Evolutionary conservation across 75 land plant genomes (phyloP).

Genomic region (Azolla pinnata): DNA sequence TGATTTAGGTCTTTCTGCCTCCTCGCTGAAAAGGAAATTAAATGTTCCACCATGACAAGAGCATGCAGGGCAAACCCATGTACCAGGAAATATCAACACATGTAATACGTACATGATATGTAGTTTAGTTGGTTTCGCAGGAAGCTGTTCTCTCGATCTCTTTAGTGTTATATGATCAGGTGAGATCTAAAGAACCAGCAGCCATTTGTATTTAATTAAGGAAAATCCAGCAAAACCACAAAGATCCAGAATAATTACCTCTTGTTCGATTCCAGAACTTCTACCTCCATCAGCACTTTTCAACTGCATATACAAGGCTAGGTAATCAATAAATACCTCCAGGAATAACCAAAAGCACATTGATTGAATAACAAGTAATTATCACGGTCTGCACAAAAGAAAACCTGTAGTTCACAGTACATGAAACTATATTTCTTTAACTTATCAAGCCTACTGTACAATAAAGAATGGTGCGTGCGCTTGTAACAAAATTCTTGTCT

Average conservation of each 20-base stretch:
- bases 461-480: too few relatives aligned
- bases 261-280: neutral
- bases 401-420: neutral
- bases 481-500: too few relatives aligned
- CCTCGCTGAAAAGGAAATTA: too few relatives aligned
- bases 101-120: constrained; percentile 1
- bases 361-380: neutral
- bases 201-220: too few relatives aligned
- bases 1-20: too few relatives aligned
- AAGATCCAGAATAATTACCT: neutral
- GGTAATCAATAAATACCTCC: too few relatives aligned
- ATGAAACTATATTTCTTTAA: too few relatives aligned
- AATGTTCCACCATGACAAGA: too few relatives aligned
- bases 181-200: constrained; percentile 1
- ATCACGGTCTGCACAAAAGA: neutral
- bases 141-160: constrained; percentile 21
- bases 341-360: too few relatives aligned
- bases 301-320: constrained; percentile 18
- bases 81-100: neutral
- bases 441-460: too few relatives aligned
- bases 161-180: constrained; percentile 15
- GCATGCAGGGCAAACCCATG: neutral
- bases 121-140: constrained; percentile 20
- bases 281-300: constrained; percentile 14
- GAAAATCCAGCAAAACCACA: too few relatives aligned